Evolutionary conservation across 2,329 filamentous ascomycete species (phyloP).

Genomic region (Talaromyces verruculosus): DNA sequence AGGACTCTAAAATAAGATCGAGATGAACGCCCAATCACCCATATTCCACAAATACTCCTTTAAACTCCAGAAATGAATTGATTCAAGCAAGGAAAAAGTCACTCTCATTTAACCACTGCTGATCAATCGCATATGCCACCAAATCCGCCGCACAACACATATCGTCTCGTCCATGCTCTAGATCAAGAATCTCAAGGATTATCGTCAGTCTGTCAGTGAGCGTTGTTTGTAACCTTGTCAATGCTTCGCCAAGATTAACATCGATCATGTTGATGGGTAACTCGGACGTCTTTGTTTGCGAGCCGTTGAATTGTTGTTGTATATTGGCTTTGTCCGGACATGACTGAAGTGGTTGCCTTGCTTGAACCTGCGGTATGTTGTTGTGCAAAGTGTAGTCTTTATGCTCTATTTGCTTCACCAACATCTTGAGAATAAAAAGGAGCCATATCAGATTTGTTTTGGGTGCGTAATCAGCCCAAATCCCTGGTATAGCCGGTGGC

Average conservation of each 20-base stretch:
- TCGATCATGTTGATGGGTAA: not conserved
- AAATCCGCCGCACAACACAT: conserved; percentile 47
- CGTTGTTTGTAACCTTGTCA: conserved; percentile 31
- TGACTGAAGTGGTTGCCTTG: conserved; percentile 34
- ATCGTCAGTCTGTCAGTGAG: conserved; percentile 35
- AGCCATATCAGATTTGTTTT: conserved; percentile 65
- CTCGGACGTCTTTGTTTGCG: not conserved
- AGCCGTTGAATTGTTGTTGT: not conserved
- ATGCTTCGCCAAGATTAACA: not conserved
- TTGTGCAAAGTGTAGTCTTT: conserved; percentile 23
- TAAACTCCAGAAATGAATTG: not conserved
- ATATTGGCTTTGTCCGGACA: conserved; percentile 35
- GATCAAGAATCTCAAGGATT: conserved; percentile 39
- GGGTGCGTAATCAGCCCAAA: conserved; percentile 59
- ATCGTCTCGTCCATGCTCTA: conserved; percentile 41
- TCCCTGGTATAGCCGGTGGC: conserved; percentile 34
- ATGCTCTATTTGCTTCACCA: conserved; percentile 45
- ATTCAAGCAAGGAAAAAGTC: conserved; percentile 36
- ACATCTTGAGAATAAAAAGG: conserved; percentile 59
- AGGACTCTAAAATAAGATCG: too few relatives aligned
- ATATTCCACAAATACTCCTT: too few relatives aligned
- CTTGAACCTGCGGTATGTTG: conserved; percentile 1
- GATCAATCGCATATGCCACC: conserved; percentile 46
- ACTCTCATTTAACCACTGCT: conserved; percentile 40
- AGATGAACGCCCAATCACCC: too few relatives aligned